phyloP scores from a whole-genome alignment of 768 basidiomycete genomes.

The Lactarius deliciosus region DNA sequence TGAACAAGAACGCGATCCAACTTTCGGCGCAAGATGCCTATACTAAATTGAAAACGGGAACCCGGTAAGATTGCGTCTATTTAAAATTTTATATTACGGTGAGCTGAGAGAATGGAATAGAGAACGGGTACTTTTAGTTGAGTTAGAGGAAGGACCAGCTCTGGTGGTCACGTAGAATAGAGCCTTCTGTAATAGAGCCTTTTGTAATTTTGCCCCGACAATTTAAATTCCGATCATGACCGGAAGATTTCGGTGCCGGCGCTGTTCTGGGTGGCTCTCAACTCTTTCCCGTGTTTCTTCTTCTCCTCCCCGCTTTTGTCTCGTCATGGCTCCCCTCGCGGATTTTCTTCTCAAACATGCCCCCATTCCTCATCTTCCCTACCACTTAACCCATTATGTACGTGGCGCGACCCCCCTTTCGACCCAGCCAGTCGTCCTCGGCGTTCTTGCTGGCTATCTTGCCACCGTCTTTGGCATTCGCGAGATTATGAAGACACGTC shows the following conservation, averaged over 20 bases:
- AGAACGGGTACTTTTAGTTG: slow-evolving; percentile 50
- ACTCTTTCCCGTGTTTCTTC: slow-evolving; percentile 18
- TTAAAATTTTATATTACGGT: neutral
- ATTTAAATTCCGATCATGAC: slow-evolving; percentile 16
- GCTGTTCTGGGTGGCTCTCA: slow-evolving; percentile 18
- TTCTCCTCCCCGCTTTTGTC: slow-evolving; percentile 21
- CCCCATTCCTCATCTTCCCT: slow-evolving; percentile 56
- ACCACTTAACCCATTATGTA: slow-evolving; percentile 61
- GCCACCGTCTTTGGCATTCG: slow-evolving; percentile 83
- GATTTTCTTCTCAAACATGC: slow-evolving; percentile 62
- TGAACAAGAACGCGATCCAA: slow-evolving; percentile 44
- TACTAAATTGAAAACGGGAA: slow-evolving; percentile 43
- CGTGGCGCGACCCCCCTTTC: slow-evolving; percentile 78
- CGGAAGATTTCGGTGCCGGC: neutral
- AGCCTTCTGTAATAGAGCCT: neutral
- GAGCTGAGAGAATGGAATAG: slow-evolving; percentile 34
- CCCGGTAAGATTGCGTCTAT: slow-evolving; percentile 39
- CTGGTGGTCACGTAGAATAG: slow-evolving; percentile 50
- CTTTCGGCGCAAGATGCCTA: slow-evolving; percentile 46
- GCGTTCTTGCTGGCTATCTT: slow-evolving; percentile 77
- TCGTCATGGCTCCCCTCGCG: slow-evolving; percentile 68
- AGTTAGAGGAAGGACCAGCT: slow-evolving; percentile 52
- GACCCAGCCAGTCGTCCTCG: slow-evolving; percentile 66
- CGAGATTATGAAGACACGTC: slow-evolving; percentile 76
- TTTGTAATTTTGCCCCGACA: slow-evolving; percentile 8